Evolutionary conservation across 306 rosid genomes (phyloP), one percentile per base, ranked within the genome.

Genomic region (Cucurbita maxima): DNA sequence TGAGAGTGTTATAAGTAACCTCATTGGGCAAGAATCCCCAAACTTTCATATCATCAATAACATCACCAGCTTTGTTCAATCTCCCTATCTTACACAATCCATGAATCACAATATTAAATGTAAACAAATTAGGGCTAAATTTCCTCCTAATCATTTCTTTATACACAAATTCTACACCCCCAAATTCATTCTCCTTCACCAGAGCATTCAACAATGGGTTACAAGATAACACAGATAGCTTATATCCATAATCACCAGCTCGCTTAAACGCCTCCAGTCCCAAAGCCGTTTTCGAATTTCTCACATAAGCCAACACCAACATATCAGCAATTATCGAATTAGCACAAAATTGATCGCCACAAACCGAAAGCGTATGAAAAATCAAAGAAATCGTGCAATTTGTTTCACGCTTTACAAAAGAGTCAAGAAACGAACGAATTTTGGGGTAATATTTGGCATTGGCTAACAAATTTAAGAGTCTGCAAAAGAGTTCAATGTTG

Each of bases 51-150:
- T 86, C 98, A 79, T 88, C 84, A 19, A 86, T 55, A 69, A 79
- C 83, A 82, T 90, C 90, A 47, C 81, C 74, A 8, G 98, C 96
- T 83, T 84, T 90, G 57, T 80, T 90, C 85, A 92, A 83, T 76
- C 86, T 92, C 85, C 96, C 98, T 74, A 80, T 89, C 80, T 89
- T 90, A 76, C 96, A 92, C 13, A 92, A 83, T 68, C 98, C 98
- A 77, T 86, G 84, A 62, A 88, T 78, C 69, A 83, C 88, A 54
- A 82, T 81, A 72, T 82, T 90, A 64, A 88, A 90, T 18, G 91
- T 88, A 76, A 74, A 75, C 84, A 85, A 70, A 82, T 92, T 77
- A 47, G 84, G 88, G 30, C 67, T 74, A 79, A 87, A 73, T 73
- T 82, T 85, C 80, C 91, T 88, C 74, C 79, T 88, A 54, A 84